Evolutionary conservation across 192 early-diverging fungal species (phyloP).

Genomic region (Backusella macrospora): DNA sequence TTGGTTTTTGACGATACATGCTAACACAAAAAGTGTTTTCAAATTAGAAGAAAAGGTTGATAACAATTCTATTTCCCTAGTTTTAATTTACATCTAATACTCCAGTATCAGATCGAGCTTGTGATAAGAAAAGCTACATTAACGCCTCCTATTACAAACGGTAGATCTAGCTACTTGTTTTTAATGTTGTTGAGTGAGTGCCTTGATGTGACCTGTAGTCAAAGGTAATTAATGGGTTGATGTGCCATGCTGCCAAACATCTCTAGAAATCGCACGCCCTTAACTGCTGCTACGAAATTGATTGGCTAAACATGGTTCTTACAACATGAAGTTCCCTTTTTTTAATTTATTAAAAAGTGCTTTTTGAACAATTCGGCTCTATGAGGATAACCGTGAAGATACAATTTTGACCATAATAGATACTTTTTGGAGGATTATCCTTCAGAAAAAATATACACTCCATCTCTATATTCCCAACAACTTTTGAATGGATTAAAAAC

Average conservation of each 20-base stretch:
- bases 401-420: too few relatives aligned
- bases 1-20: too few relatives aligned
- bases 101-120: constrained; percentile 3
- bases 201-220: not conserved
- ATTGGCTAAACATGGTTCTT: too few relatives aligned
- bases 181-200: constrained; percentile 1
- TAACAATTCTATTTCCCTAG: too few relatives aligned
- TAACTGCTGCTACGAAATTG: not conserved
- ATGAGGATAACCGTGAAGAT: too few relatives aligned
- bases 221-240: constrained; percentile 8
- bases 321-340: not conserved
- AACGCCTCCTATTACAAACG: constrained; percentile 3
- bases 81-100: too few relatives aligned
- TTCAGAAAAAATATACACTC: too few relatives aligned
- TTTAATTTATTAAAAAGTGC: not conserved
- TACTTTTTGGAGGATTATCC: too few relatives aligned
- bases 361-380: not conserved
- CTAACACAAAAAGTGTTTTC: too few relatives aligned
- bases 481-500: too few relatives aligned
- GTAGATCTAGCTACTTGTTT: constrained; percentile 18
- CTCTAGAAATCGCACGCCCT: constrained; percentile 3
- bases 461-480: too few relatives aligned
- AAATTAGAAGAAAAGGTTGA: too few relatives aligned
- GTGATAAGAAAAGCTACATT: constrained; percentile 11
- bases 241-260: constrained; percentile 17